Evolutionary conservation across 805 yeast genomes (phyloP).

Genomic region (Pichia gijzeniarum): DNA sequence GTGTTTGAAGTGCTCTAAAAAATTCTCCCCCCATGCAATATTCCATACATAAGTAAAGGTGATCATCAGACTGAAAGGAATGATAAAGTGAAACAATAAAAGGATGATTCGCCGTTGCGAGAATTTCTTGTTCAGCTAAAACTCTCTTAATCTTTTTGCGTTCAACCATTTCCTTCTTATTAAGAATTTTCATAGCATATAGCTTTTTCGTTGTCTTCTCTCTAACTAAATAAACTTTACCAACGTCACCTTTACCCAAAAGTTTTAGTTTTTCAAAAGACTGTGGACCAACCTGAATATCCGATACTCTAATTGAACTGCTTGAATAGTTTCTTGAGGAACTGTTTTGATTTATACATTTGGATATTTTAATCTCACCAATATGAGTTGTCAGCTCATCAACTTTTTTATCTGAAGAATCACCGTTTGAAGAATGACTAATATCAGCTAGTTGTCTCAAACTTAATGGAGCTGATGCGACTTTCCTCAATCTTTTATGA

Average conservation of each 20-base stretch:
- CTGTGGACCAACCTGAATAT: slow-evolving; percentile 76
- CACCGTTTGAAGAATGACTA: neutral
- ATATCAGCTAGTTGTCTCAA: slow-evolving; percentile 32
- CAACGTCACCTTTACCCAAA: slow-evolving; percentile 97
- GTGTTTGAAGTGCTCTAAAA: slow-evolving; percentile 89
- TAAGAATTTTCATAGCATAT: slow-evolving; percentile 89
- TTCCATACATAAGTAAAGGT: slow-evolving; percentile 92
- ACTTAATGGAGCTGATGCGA: slow-evolving; percentile 79
- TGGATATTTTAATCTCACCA: slow-evolving; percentile 29
- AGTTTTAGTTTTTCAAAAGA: slow-evolving; percentile 85
- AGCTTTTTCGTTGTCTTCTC: slow-evolving; percentile 69
- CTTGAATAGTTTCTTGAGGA: slow-evolving; percentile 62
- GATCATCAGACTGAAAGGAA: slow-evolving; percentile 91
- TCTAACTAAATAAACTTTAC: slow-evolving; percentile 87
- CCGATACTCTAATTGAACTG: slow-evolving; percentile 65
- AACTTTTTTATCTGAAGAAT: neutral
- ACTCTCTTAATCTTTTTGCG: slow-evolving; percentile 93
- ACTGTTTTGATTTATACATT: slow-evolving; percentile 36
- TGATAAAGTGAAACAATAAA: slow-evolving; percentile 94
- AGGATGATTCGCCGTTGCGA: slow-evolving; percentile 94
- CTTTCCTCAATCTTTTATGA: slow-evolving; percentile 52
- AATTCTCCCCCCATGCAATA: slow-evolving; percentile 99
- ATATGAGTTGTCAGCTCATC: slow-evolving; percentile 29
- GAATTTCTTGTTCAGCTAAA: slow-evolving; percentile 91
- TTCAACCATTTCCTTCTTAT: slow-evolving; percentile 89